These are phyloP conservation scores for Tetragonia tetragonoides DNA, from an alignment of 148 eudicot genomes.

Conservation along the genomic window DNA sequence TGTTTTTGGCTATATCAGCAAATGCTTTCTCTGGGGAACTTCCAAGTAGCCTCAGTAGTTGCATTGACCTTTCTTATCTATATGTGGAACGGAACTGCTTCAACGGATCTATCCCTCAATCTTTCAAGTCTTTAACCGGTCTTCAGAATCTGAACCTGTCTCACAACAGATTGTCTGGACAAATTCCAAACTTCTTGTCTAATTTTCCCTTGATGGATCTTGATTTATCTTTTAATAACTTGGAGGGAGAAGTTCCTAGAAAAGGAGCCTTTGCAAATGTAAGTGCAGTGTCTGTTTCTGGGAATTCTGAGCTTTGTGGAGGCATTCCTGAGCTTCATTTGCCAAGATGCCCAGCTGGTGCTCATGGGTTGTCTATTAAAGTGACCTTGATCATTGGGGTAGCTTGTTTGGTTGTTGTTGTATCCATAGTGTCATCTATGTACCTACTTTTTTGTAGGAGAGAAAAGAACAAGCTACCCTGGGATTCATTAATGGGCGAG, in stretches of 20 bases:
- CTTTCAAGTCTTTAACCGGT: constrained; percentile 18
- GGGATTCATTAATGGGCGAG: not conserved
- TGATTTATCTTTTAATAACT: constrained; percentile 31
- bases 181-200: constrained; percentile 25
- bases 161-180: constrained; percentile 31
- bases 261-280: constrained; percentile 29
- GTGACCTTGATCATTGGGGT: constrained; percentile 5
- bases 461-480: not conserved
- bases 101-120: constrained; percentile 26
- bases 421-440: not conserved
- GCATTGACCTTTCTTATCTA: constrained; percentile 18
- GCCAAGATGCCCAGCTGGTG: constrained; percentile 18
- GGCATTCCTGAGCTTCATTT: constrained; percentile 31
- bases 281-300: constrained; percentile 21
- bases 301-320: constrained; percentile 36
- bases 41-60: constrained; percentile 27
- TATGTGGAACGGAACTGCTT: constrained; percentile 25
- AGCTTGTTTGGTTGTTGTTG: constrained; percentile 5
- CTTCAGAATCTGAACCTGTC: constrained; percentile 29
- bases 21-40: constrained; percentile 35
- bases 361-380: not conserved
- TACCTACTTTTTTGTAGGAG: constrained; percentile 6
- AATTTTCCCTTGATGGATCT: constrained; percentile 9
- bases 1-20: constrained; percentile 16
- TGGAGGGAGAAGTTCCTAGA: constrained; percentile 37